phyloP scores from a whole-genome alignment of 2,329 filamentous ascomycete species.

The Alternaria burnsii region DNA sequence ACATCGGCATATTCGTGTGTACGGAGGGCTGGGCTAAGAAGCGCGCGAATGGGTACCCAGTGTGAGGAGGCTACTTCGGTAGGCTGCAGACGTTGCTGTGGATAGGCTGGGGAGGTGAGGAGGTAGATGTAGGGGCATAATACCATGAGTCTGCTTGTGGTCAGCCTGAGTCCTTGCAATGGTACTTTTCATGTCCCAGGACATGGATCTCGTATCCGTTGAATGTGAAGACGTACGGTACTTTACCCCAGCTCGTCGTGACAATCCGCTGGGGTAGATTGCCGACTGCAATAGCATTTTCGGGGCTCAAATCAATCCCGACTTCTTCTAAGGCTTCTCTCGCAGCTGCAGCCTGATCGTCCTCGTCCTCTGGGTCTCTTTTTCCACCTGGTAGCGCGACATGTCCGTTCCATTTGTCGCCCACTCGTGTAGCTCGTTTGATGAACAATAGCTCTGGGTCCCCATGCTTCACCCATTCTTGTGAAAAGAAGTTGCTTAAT shows the following conservation, averaged over 20 bases:
- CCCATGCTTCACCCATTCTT: slow-evolving; percentile 71
- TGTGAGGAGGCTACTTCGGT: slow-evolving; percentile 73
- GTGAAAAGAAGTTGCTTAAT: slow-evolving; percentile 67
- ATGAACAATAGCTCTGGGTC: slow-evolving; percentile 76
- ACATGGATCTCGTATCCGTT: background rate
- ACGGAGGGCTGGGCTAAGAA: slow-evolving; percentile 67
- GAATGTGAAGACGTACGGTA: slow-evolving; percentile 58
- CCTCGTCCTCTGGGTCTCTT: slow-evolving; percentile 69
- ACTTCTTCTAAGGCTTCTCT: slow-evolving; percentile 73
- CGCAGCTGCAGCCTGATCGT: slow-evolving; percentile 69
- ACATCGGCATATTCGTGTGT: slow-evolving; percentile 71
- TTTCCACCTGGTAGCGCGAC: slow-evolving; percentile 74
- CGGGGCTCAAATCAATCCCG: slow-evolving; percentile 65
- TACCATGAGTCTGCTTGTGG: slow-evolving; percentile 67
- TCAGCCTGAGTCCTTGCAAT: slow-evolving; percentile 2
- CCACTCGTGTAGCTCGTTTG: slow-evolving; percentile 70
- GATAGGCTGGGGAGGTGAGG: slow-evolving; percentile 64
- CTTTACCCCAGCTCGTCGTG: slow-evolving; percentile 71
- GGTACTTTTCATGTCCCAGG: background rate
- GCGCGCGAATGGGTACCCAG: slow-evolving; percentile 71
- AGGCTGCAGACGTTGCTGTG: slow-evolving; percentile 69
- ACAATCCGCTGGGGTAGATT: slow-evolving; percentile 73
- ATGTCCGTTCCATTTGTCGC: slow-evolving; percentile 75
- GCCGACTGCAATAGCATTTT: slow-evolving; percentile 60
- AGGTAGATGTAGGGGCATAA: slow-evolving; percentile 74